Evolutionary conservation across 805 yeast species (phyloP).

Genomic region (Nakazawaea molendinolei): DNA sequence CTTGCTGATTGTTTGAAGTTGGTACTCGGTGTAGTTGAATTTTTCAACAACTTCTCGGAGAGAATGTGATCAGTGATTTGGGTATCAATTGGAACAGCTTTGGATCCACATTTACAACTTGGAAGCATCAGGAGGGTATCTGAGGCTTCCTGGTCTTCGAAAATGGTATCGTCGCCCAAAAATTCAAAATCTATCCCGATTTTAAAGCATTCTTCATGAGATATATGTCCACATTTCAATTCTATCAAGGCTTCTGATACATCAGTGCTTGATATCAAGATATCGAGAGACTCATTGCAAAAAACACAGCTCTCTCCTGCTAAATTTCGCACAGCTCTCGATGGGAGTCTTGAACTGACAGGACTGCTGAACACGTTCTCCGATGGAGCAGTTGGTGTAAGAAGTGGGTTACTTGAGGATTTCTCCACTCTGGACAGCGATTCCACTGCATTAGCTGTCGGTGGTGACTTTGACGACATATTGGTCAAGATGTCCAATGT

Average conservation of each 20-base stretch:
- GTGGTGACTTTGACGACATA: too few relatives aligned
- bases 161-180: background rate
- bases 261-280: conserved; percentile 30
- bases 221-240: conserved; percentile 46
- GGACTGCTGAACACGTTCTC: too few relatives aligned
- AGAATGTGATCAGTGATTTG: conserved; percentile 2
- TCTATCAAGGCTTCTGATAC: conserved; percentile 36
- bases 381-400: too few relatives aligned
- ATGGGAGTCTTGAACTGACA: too few relatives aligned
- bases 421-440: too few relatives aligned
- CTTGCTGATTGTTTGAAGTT: too few relatives aligned
- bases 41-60: background rate
- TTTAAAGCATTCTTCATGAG: conserved; percentile 53
- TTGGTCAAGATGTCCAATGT: conserved; percentile 8
- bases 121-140: background rate
- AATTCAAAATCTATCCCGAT: conserved; percentile 28
- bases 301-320: conserved; percentile 19
- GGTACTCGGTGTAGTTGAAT: background rate
- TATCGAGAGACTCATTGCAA: conserved; percentile 47
- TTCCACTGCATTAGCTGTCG: too few relatives aligned
- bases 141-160: background rate
- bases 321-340: background rate
- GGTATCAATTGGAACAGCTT: conserved; percentile 1
- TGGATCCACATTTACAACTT: background rate
- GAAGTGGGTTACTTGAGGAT: too few relatives aligned